Evolutionary conservation across 73 alveolate genomes (phyloP).

Genomic region (Paramecium primaurelia): DNA sequence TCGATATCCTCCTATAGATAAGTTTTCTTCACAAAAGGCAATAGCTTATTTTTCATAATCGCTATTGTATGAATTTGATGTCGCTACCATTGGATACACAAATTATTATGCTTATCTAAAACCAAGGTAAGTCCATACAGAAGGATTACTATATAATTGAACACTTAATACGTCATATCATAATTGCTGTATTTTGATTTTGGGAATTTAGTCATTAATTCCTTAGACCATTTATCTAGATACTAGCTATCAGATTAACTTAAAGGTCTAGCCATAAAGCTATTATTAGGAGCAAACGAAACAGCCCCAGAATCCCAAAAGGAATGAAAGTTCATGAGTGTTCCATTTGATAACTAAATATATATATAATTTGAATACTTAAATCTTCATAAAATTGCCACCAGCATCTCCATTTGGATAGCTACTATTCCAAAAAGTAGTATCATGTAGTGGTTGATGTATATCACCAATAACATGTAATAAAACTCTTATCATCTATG

Average conservation of each 20-base stretch:
- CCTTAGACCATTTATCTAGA: slow-evolving; percentile 35
- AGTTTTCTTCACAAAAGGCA: slow-evolving; percentile 38
- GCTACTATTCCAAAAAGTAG: slow-evolving; percentile 57
- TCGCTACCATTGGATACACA: slow-evolving; percentile 28
- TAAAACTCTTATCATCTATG: slow-evolving; percentile 67
- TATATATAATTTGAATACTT: slow-evolving; percentile 9
- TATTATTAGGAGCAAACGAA: neutral
- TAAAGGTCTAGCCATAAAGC: slow-evolving; percentile 45
- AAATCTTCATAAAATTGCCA: slow-evolving; percentile 66
- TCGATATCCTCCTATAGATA: slow-evolving; percentile 53
- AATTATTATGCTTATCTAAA: neutral
- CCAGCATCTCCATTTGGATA: slow-evolving; percentile 80
- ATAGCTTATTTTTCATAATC: neutral
- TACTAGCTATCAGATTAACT: neutral
- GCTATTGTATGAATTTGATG: neutral
- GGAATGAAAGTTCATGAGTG: slow-evolving; percentile 50
- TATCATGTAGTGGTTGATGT: slow-evolving; percentile 82
- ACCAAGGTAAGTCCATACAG: slow-evolving; percentile 55
- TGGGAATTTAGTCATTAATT: neutral
- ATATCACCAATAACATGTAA: slow-evolving; percentile 82
- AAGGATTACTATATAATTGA: neutral
- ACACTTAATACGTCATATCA: neutral
- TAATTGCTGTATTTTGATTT: neutral
- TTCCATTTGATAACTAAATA: neutral
- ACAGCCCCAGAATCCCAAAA: slow-evolving; percentile 58